A percentile compares a stretch with the other conserved stretches of the same genome.
Evolutionary conservation across 2,329 filamentous ascomycete genomes (phyloP).

Genomic region (Calonectria naviculata): DNA sequence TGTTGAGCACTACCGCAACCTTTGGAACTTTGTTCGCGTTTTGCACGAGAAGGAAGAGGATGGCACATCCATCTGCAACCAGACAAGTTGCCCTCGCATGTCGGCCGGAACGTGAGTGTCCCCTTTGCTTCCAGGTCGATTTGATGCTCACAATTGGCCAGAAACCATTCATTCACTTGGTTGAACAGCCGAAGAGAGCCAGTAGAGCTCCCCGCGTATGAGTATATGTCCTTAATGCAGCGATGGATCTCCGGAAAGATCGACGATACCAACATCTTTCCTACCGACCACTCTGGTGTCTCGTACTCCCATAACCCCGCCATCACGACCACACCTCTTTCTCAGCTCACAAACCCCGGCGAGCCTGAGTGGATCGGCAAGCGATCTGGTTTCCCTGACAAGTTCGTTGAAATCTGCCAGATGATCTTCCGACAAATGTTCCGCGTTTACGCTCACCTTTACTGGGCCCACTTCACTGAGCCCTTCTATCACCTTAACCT

Average conservation of each 20-base stretch:
- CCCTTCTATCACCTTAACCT: conserved; percentile 86
- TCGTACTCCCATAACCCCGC: conserved; percentile 74
- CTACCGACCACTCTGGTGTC: conserved; percentile 80
- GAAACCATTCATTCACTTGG: conserved; percentile 97
- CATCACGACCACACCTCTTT: conserved; percentile 68
- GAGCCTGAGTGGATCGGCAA: conserved; percentile 88
- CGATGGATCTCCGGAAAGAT: conserved; percentile 98
- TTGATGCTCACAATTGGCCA: conserved; percentile 42
- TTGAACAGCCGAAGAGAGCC: conserved; percentile 88
- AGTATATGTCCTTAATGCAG: conserved; percentile 96
- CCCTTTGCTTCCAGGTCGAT: background rate
- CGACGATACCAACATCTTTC: conserved; percentile 89
- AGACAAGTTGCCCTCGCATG: conserved; percentile 89
- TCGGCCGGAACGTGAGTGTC: conserved; percentile 87
- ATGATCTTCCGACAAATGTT: conserved; percentile 98
- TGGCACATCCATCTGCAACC: conserved; percentile 84
- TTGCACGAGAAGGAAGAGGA: conserved; percentile 88
- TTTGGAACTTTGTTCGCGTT: conserved; percentile 90
- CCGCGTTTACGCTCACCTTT: conserved; percentile 96
- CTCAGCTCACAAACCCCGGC: conserved; percentile 69
- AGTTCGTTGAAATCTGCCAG: conserved; percentile 91
- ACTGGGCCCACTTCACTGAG: conserved; percentile 93
- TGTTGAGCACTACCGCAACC: conserved; percentile 90
- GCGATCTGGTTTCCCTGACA: conserved; percentile 89
- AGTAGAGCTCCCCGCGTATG: conserved; percentile 90